These are phyloP conservation scores for Metschnikowia anglica DNA, from an alignment of 805 yeast genomes.

Conservation along the genomic window DNA sequence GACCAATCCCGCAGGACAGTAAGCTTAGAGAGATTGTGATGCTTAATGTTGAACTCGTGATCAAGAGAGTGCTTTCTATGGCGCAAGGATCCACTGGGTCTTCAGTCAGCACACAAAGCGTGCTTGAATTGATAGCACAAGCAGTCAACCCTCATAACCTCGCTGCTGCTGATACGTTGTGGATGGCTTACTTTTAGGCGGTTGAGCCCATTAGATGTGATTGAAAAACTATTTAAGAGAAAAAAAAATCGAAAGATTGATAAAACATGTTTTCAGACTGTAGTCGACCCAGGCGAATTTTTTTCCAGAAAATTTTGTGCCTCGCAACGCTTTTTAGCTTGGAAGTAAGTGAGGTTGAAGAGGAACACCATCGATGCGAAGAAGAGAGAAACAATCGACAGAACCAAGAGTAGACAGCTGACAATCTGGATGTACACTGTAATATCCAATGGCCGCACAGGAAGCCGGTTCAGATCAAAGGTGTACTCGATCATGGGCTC, in stretches of 20 bases:
- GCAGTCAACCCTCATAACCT: constrained; percentile 94
- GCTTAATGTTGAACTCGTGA: constrained; percentile 81
- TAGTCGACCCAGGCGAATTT: background rate
- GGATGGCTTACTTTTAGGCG: constrained; percentile 87
- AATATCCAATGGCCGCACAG: constrained; percentile 25
- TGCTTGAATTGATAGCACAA: constrained; percentile 84
- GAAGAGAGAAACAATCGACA: constrained; percentile 18
- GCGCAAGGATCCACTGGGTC: constrained; percentile 59
- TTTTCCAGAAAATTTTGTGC: background rate
- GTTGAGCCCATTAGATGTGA: too few relatives aligned
- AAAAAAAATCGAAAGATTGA: background rate
- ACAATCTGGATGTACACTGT: constrained; percentile 30
- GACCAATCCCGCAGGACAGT: constrained; percentile 78
- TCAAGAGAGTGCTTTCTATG: constrained; percentile 74
- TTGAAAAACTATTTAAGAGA: background rate
- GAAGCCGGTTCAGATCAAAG: constrained; percentile 16
- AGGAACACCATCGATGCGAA: constrained; percentile 16
- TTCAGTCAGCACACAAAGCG: constrained; percentile 82
- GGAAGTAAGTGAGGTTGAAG: constrained; percentile 9
- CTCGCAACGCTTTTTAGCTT: background rate
- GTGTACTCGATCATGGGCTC: constrained; percentile 29
- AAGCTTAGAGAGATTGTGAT: constrained; percentile 84
- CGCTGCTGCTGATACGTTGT: constrained; percentile 86
- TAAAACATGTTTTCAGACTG: background rate
- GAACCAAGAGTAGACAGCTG: constrained; percentile 10